Evolutionary conservation across 2,329 filamentous ascomycete species (phyloP).

Genomic region (Xylaria sp.): DNA sequence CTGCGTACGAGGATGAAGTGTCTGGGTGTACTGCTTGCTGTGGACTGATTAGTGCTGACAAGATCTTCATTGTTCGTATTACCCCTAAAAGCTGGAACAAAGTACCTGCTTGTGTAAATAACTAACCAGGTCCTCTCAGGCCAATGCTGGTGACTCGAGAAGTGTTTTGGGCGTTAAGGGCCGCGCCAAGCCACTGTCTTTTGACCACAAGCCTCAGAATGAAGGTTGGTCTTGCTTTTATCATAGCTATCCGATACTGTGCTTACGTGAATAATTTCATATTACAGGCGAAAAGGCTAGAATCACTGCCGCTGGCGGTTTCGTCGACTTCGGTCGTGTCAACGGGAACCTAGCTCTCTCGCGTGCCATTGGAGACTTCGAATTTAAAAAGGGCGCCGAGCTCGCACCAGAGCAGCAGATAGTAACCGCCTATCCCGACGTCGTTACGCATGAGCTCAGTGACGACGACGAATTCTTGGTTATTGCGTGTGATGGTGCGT

Average conservation of each 20-base stretch:
- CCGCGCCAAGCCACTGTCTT: conserved; percentile 96
- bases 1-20: conserved; percentile 96
- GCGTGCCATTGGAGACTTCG: conserved; percentile 97
- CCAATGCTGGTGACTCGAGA: conserved; percentile 96
- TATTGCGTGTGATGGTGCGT: conserved; percentile 89
- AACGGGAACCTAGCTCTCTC: conserved; percentile 98
- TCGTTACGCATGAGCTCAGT: conserved; percentile 87
- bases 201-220: conserved; percentile 98
- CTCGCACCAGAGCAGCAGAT: conserved; percentile 98
- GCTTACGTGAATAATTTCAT: conserved; percentile 28
- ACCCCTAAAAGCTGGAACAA: conserved; percentile 13
- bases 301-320: conserved; percentile 94
- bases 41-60: conserved; percentile 86
- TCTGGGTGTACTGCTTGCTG: conserved; percentile 98
- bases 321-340: conserved; percentile 97
- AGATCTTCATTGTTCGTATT: conserved; percentile 90
- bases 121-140: conserved; percentile 66
- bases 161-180: conserved; percentile 96
- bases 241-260: conserved; percentile 6
- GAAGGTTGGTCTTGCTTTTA: conserved; percentile 72
- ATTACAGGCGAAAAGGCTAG: conserved; percentile 87
- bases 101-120: conserved; percentile 28
- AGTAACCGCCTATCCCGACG: conserved; percentile 95
- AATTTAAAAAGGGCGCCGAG: conserved; percentile 99
- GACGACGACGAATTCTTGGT: conserved; percentile 97